Base-by-base conservation (phyloP, 345 rosid genomes). In the Cardamine occulta region DNA sequence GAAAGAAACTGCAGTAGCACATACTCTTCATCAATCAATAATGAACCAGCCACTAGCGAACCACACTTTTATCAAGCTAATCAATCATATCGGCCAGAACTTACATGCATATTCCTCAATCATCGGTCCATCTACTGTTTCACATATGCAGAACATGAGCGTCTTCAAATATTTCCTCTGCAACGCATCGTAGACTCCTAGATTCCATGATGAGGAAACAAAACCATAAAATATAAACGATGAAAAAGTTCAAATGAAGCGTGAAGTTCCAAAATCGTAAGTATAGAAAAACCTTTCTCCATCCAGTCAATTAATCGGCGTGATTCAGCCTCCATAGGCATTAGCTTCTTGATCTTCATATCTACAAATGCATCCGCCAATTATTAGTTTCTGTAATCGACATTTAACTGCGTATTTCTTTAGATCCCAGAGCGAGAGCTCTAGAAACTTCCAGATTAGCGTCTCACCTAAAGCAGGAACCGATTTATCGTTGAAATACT, bases 261-360 rank as follows among this genome's bases (percentile, higher is more conserved):
- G 21, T 8, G 15, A 2, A 68, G 21, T 39, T 10, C 23, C 7
- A n/a, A 29, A 66, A 73, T 49, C 32, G 2, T 31, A 19, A 14
- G 18, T 23, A 15, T 52, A 3, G 11, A 14, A 53, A 58, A 80
- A 82, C 98, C 97, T 89, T 93, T 96, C 85, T 96, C 98, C 99
- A 93, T 93, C 98, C 99, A 93, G 68, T 96, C 98, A 61, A 96
- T 93, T 83, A 96, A 75, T 60, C 98, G 83, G 70, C 98, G 94
- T 34, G 99, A 91, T 84, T 91, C 99, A 0, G 90, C 86, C 82
- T 96, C 98, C 87, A 91, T 77, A 1, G 99, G 98, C 99, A 96
- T 89, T 57, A 96, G 82, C 88, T 93, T 96, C 86, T 93, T 96
- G 79, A 96, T 96, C 89, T 88, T 96, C 90, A 88, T 89, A 82